Evolutionary conservation across 192 early-diverging fungal genomes (phyloP), one percentile per base, ranked within the genome.

Genomic region (Backusella sp.): DNA sequence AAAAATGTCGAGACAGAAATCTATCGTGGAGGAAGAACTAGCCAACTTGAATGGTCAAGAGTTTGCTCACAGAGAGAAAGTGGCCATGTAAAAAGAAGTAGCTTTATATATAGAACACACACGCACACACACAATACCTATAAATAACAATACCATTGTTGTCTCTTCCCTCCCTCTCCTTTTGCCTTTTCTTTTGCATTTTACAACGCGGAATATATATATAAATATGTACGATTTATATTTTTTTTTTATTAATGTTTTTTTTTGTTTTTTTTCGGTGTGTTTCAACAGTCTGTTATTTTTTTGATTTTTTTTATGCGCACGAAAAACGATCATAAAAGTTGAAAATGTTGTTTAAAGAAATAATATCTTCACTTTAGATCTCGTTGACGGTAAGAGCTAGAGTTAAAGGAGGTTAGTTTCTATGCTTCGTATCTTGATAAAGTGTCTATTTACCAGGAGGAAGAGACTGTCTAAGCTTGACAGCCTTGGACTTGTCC

Each of bases 391-490:
- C 71, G 23, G 59, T 30, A 71, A 82, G 79, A 75, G 74, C 76
- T 81, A 78, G 2, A 36, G 2, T n/a, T n/a, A 17, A 44, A 53
- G 4, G 46, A 0, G 42, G 42, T 44, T 44, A 44, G 42, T 17
- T 44, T 44, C 12, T 44, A 15, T 52, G 53, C 11, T 11, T 9
- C 1, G 2, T 32, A 32, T 32, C 32, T 19, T 4, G n/a, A 12
- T 5, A 21, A 62, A 32, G 3, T 32, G 21, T 37, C 19, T 12
- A 84, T 83, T 79, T 88, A 94, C 93, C 93, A 62, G 98, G 95
- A 77, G 98, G 98, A 70, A 99, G 92, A 59, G 96, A 96, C 88
- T 97, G 94, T 80, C 91, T 92, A 73, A 99, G 91, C 92, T 99
- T 99, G 80, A 89, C 87, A 74, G 97, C 98, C 92, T 97, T 98